Percentiles rank a stretch among this genome's conserved stretches.
Conservation (phyloP, 306 rosid species). For the Trichosanthes truncata region DNA sequence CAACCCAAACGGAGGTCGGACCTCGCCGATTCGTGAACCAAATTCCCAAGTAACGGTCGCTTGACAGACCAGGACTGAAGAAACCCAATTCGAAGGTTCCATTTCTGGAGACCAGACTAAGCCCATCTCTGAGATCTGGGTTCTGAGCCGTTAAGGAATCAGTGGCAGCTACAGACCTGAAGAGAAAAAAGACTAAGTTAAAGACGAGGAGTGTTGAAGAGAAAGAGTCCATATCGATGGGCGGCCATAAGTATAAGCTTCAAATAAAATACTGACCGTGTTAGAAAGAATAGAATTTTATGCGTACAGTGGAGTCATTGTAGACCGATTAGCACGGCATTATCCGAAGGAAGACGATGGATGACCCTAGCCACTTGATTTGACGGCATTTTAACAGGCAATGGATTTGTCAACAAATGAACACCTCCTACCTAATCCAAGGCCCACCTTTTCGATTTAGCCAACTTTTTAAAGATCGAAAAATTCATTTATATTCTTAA, state of each 20-base stretch:
- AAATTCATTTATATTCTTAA: too few relatives aligned
- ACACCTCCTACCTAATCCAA: background rate
- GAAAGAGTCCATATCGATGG: slow-evolving; percentile 11
- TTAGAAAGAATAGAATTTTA: background rate
- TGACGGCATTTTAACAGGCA: background rate
- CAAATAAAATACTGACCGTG: background rate
- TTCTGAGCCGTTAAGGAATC: slow-evolving; percentile 15
- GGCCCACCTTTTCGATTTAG: background rate
- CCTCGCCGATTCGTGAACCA: slow-evolving; percentile 21
- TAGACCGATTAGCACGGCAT: background rate
- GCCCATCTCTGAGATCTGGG: slow-evolving; percentile 12
- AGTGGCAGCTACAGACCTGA: background rate
- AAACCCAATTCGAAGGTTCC: slow-evolving; percentile 28
- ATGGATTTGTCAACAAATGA: background rate
- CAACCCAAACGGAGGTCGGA: slow-evolving; percentile 28
- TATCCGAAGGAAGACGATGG: background rate
- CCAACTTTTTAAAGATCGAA: too few relatives aligned
- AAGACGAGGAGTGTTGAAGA: background rate
- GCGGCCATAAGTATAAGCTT: background rate
- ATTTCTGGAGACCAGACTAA: slow-evolving; percentile 11
- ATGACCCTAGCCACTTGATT: background rate
- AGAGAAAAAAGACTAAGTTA: background rate
- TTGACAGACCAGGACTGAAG: slow-evolving; percentile 26
- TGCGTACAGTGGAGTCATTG: background rate
- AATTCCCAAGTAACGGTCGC: slow-evolving; percentile 32